phyloP scores from a whole-genome alignment of 192 early-diverging fungal genomes.

The Ambispora gerdemannii region DNA sequence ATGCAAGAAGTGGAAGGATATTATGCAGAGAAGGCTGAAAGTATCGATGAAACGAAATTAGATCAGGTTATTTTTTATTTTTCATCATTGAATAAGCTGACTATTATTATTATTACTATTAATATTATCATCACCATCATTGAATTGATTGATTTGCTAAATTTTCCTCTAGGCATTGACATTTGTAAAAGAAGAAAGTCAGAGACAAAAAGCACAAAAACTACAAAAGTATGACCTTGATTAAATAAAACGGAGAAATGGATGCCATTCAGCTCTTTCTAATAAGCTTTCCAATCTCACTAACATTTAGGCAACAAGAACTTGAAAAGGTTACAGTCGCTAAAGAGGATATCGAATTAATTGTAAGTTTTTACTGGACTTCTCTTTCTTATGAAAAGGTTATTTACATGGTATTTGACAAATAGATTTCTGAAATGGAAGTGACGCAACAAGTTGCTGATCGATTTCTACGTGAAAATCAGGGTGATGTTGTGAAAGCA shows the following conservation, averaged over 20 bases:
- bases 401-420: not conserved
- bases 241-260: too few species aligned
- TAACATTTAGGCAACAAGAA: slow-evolving; percentile 47
- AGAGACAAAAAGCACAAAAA: slow-evolving; percentile 8
- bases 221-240: slow-evolving; percentile 29
- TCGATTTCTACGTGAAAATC: slow-evolving; percentile 44
- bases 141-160: not conserved
- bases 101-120: not conserved
- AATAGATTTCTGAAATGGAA: slow-evolving; percentile 46
- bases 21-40: slow-evolving; percentile 41
- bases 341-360: slow-evolving; percentile 51
- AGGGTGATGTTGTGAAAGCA: slow-evolving; percentile 44
- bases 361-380: slow-evolving; percentile 37
- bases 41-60: slow-evolving; percentile 48
- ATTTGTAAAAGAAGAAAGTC: slow-evolving; percentile 18
- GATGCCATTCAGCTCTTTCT: too few species aligned
- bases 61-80: slow-evolving; percentile 42
- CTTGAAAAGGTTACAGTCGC: slow-evolving; percentile 44
- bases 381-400: not conserved
- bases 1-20: slow-evolving; percentile 54
- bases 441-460: slow-evolving; percentile 47
- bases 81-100: not conserved
- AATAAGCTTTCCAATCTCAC: too few species aligned
- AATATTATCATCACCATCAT: not conserved
- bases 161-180: slow-evolving; percentile 13